These are phyloP conservation scores for Acidiella bohemica DNA, from an alignment of 495 filamentous ascomycete genomes.

Conservation along the genomic window DNA sequence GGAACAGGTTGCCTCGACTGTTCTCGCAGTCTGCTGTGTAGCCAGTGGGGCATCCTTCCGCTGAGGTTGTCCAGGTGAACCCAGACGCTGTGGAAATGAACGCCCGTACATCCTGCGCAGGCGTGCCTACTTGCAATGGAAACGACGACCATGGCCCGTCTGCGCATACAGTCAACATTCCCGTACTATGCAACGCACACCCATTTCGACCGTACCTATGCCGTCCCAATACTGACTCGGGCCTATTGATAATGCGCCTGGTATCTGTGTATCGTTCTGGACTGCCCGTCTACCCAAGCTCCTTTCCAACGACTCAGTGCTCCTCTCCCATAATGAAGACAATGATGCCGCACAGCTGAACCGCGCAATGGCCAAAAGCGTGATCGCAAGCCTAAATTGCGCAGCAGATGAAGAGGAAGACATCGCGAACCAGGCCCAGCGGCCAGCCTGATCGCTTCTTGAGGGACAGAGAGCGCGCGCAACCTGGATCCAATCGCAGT, in stretches of 20 bases:
- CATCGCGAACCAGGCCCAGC: too few relatives aligned
- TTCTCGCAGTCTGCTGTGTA: constrained; percentile 22
- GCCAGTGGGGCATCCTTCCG: constrained; percentile 35
- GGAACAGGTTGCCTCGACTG: constrained; percentile 41
- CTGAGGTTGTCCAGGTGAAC: constrained; percentile 44
- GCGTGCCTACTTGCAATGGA: constrained; percentile 42
- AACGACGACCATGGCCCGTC: constrained; percentile 32
- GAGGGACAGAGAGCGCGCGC: too few relatives aligned
- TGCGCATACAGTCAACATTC: not conserved
- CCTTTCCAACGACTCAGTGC: not conserved
- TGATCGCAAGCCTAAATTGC: too few relatives aligned
- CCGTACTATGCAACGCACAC: not conserved
- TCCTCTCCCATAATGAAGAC: not conserved
- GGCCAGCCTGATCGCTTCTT: too few relatives aligned
- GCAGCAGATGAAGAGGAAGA: too few relatives aligned
- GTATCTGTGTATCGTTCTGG: constrained; percentile 11
- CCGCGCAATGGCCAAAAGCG: not conserved
- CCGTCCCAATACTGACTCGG: constrained; percentile 23
- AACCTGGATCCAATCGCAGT: too few relatives aligned
- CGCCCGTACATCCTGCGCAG: constrained; percentile 43
- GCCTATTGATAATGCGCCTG: constrained; percentile 12
- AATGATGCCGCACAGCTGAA: not conserved
- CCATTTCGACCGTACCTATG: constrained; percentile 6
- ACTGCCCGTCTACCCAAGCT: not conserved
- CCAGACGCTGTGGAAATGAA: constrained; percentile 42